Base-by-base conservation (phyloP, 2,329 filamentous ascomycete genomes). In the Zarea fungicola region DNA sequence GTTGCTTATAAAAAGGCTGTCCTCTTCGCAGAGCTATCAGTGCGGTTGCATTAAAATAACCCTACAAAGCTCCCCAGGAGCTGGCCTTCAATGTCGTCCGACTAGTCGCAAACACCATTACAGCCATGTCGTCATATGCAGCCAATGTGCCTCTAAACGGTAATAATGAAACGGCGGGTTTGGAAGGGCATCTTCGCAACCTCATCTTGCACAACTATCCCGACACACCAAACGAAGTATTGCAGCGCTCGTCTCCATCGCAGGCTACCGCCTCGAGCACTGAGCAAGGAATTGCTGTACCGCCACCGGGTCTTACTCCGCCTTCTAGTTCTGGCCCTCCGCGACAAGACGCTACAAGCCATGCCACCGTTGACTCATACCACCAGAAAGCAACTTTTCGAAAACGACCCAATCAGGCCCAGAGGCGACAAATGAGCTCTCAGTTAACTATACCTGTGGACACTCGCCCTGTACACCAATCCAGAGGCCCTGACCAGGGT, bases 391-490 rank as follows among this genome's bases (percentile, higher is more conserved):
- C 28, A 46, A 49, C 60, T n/a, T 52, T 56, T 43, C 68, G 69
- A 56, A 81, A 74, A 56, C 77, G 80, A 19, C 75, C 70, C 3
- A 85, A 85, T 52, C 81, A 85, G 58, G 80, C 81, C 2, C 78
- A 84, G 56, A 72, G 81, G 42, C 75, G 81, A 19, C 78, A 83
- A 57, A 80, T 83, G 77, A 81, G 73, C 49, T 72, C 79, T 5
- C 76, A 83, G 54, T 57, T 82, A 16, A 73, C 77, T 1, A 75
- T 83, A 39, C 72, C 78, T 5, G 70, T 83, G 44, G 76, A 81
- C 51, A 62, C 71, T 11, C 70, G 71, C 16, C 48, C 58, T n/a
- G 58, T 64, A 16, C 63, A 66, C 14, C 56, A 60, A 44, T 52
- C 60, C 16, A 23, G 54, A 60, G 13, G 60, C 19, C 22, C 59